Evolutionary conservation across 2,329 filamentous ascomycete genomes (phyloP).

Genomic region (Aspergillus arachidicola): DNA sequence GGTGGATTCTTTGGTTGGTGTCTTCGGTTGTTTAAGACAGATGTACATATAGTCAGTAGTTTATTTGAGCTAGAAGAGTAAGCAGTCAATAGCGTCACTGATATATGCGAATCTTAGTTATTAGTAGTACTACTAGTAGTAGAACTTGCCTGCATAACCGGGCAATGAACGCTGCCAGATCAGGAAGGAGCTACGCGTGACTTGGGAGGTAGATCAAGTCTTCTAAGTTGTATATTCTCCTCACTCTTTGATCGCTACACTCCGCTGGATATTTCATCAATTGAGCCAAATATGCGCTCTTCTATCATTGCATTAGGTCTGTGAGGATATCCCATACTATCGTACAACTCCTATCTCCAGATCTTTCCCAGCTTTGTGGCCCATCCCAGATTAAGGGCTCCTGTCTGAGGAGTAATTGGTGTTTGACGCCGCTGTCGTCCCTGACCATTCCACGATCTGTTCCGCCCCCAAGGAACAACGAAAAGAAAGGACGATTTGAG

Average conservation of each 20-base stretch:
- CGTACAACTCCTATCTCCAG: conserved; percentile 4
- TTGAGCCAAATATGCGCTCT: not conserved
- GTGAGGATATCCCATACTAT: not conserved
- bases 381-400: not conserved
- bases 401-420: not conserved
- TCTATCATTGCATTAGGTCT: not conserved
- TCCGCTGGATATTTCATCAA: not conserved
- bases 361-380: not conserved
- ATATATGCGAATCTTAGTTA: no score
- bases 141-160: no score
- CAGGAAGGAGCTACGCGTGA: not conserved
- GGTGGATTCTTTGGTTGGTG: no score
- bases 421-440: not conserved
- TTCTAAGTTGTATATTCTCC: not conserved
- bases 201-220: not conserved
- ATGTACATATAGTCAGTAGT: no score
- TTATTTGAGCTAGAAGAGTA: no score
- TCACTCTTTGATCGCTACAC: not conserved
- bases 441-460: not conserved
- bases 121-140: no score
- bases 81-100: no score
- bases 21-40: no score
- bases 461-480: not conserved
- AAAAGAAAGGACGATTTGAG: not conserved
- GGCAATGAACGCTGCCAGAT: not conserved